Percentiles rank a stretch among this genome's conserved stretches.
Evolutionary conservation across 352 stramenopile genomes (phyloP).

Genomic region (Elongisporangium prolatum): DNA sequence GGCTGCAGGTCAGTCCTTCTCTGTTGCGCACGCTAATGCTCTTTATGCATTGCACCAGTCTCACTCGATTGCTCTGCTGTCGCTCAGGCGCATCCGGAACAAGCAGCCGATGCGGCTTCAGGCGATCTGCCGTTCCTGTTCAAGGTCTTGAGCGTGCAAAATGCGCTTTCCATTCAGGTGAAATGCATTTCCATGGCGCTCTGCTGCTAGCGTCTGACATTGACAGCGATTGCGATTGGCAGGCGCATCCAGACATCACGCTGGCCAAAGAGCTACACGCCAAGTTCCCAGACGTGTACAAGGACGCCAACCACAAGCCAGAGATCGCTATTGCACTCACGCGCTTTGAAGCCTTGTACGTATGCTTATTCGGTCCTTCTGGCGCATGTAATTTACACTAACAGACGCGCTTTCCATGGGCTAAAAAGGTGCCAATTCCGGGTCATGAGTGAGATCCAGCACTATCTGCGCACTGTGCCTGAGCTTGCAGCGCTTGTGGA

Average conservation of each 20-base stretch:
- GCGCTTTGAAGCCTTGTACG: slow-evolving; percentile 92
- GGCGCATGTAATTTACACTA: slow-evolving; percentile 4
- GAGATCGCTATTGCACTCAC: slow-evolving; percentile 99
- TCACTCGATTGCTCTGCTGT: slow-evolving; percentile 4
- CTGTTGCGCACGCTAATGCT: slow-evolving; percentile 9
- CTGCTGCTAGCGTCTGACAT: neutral
- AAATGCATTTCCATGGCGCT: neutral
- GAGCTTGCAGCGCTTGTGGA: slow-evolving; percentile 85
- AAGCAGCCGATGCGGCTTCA: slow-evolving; percentile 20
- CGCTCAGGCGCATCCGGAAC: slow-evolving; percentile 30
- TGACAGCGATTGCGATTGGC: neutral
- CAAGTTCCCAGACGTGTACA: slow-evolving; percentile 92
- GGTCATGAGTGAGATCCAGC: slow-evolving; percentile 89
- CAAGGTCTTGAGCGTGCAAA: slow-evolving; percentile 97
- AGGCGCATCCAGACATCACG: slow-evolving; percentile 79
- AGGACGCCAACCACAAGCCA: slow-evolving; percentile 99
- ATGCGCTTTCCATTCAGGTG: slow-evolving; percentile 97
- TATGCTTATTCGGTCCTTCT: slow-evolving; percentile 2
- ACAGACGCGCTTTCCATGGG: slow-evolving; percentile 2
- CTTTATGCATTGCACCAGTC: neutral
- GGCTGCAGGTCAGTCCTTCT: slow-evolving; percentile 32
- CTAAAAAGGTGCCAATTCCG: slow-evolving; percentile 89
- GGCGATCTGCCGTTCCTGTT: slow-evolving; percentile 96
- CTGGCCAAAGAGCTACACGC: slow-evolving; percentile 78
- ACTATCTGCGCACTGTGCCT: slow-evolving; percentile 80